Base-by-base conservation (phyloP, 139 green algal species). In the Auxenochlorella pyrenoidosa region DNA sequence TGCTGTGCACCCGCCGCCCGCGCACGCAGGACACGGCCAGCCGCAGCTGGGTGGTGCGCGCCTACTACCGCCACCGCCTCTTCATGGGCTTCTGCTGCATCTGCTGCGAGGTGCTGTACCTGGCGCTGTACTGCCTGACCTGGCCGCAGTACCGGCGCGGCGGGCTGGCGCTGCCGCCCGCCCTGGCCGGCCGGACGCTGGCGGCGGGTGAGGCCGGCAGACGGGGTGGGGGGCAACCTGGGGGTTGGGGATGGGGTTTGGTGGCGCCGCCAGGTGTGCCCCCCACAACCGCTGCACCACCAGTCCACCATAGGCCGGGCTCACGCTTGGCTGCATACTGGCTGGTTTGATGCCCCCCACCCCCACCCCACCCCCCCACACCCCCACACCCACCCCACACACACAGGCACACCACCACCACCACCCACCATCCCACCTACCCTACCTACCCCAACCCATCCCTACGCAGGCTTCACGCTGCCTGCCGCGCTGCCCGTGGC, bases 51-150 rank as follows among this genome's bases (percentile, higher is more conserved):
- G 87, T 99, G n/a, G 92, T 99, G 40, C 91, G 96, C 10, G 86
- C 92, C 38, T 99, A 99, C 91, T 99, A 99, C 92, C 77, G 66
- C 47, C 90, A 96, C 87, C 93, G 97, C 47, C 78, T 98, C 16
- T 99, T 99, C 92, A 99, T 99, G 97, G 97, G 96, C 82, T 96
- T 96, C 82, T 99, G 97, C 94, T 98, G 96, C 90, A 82, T 98
- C 1, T 97, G 90, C 83, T 96, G 94, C 71, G 96, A 98, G 76
- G 94, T 97, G 44, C 84, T 94, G 76, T 86, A 87, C 68, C 70
- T 94, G 12, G 72, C 59, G 10, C 24, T 93, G 26, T 92, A 93
- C 70, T 63, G 86, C 0, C 66, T 95, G 24, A 75, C n/a, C 75
- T 87, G 83, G 79, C 51, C 44, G 75, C 78, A 89, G 72, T 91